Percentiles rank a stretch among this genome's conserved stretches.
phyloP scores from a whole-genome alignment of 257 asterid genomes.

The Solanum acaule region DNA sequence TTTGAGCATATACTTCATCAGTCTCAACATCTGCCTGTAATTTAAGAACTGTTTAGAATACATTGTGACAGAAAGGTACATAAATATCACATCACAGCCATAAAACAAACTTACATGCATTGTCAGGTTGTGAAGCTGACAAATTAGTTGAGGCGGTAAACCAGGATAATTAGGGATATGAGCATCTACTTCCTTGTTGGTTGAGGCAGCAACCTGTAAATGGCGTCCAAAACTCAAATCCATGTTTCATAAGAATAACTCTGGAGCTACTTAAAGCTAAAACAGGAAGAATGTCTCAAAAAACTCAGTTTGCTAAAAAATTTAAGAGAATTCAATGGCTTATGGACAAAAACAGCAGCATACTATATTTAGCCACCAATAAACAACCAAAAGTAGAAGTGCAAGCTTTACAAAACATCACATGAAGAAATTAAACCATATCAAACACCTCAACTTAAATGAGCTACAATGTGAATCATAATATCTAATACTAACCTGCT shows the following conservation, averaged over 20 bases:
- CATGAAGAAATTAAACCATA: not conserved
- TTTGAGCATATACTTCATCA: conserved; percentile 91
- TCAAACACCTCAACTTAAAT: not conserved
- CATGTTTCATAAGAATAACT: not conserved
- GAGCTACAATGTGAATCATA: not conserved
- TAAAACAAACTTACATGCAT: conserved; percentile 61
- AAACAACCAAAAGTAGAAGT: not conserved
- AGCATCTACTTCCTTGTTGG: conserved; percentile 83
- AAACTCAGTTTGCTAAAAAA: not conserved
- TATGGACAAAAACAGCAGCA: not conserved
- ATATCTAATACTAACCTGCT: conserved; percentile 42
- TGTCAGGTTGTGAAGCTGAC: conserved; percentile 95
- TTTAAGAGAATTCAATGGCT: not conserved
- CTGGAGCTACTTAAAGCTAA: not conserved
- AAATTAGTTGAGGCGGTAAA: conserved; percentile 79
- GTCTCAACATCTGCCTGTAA: conserved; percentile 93
- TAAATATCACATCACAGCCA: not conserved
- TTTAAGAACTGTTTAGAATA: not conserved
- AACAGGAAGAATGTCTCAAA: not conserved
- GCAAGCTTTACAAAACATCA: not conserved
- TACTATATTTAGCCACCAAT: not conserved
- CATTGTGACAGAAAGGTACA: not conserved
- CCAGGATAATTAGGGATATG: conserved; percentile 88
- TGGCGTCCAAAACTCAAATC: not conserved
- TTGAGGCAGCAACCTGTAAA: conserved; percentile 82